These are phyloP conservation scores for Cenococcum geophilum DNA, from an alignment of 495 filamentous ascomycete genomes.

Conservation along the genomic window DNA sequence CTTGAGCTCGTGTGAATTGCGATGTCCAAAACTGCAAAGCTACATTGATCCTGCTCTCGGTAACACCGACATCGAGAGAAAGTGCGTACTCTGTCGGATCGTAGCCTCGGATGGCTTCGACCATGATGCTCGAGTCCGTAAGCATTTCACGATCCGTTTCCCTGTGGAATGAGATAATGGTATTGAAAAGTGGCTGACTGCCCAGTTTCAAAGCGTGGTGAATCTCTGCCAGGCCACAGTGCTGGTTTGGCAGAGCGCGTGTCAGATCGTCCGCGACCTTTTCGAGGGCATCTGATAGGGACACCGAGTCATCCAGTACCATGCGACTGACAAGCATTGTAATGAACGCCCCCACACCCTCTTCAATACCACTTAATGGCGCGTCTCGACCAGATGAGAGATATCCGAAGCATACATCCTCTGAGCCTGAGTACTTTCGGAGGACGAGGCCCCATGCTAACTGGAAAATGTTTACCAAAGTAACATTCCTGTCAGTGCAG, in stretches of 20 bases:
- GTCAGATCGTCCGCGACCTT: slow-evolving; percentile 17
- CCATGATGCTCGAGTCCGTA: slow-evolving; percentile 11
- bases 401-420: slow-evolving; percentile 26
- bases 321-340: slow-evolving; percentile 23
- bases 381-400: slow-evolving; percentile 23
- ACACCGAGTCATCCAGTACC: slow-evolving; percentile 5
- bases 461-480: slow-evolving; percentile 22
- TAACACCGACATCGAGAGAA: slow-evolving; percentile 42
- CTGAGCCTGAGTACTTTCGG: slow-evolving; percentile 15
- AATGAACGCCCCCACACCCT: slow-evolving; percentile 22
- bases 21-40: slow-evolving; percentile 45
- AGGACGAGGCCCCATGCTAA: slow-evolving; percentile 20
- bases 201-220: slow-evolving; percentile 22
- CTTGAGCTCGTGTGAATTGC: slow-evolving; percentile 43
- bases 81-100: slow-evolving; percentile 22
- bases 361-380: slow-evolving; percentile 19
- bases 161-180: slow-evolving; percentile 20
- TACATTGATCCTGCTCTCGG: slow-evolving; percentile 40
- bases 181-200: slow-evolving; percentile 22
- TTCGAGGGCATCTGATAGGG: slow-evolving; percentile 6
- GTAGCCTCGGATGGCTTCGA: slow-evolving; percentile 13
- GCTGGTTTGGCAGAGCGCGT: slow-evolving; percentile 16
- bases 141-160: slow-evolving; percentile 13
- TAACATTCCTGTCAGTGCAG: slow-evolving; percentile 15
- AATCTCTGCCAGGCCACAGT: slow-evolving; percentile 22